These are phyloP conservation scores for Phytophthora citrophthora DNA, from an alignment of 352 stramenopile species.

Conservation along the genomic window DNA sequence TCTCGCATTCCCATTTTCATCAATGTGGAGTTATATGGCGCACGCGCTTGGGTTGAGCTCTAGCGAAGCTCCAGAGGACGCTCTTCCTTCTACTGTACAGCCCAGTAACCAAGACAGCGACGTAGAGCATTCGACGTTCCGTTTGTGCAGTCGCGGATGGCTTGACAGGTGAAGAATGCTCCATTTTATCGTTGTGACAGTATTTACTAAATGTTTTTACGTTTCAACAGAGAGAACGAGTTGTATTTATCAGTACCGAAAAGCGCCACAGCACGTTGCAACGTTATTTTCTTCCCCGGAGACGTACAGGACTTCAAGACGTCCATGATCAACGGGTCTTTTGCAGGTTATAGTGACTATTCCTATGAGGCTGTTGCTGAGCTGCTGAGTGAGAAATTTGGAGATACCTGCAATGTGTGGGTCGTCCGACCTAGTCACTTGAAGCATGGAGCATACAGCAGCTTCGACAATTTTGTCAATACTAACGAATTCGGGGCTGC, in stretches of 20 bases:
- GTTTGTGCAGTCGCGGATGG: constrained; percentile 39
- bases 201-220: constrained; percentile 2
- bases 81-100: neutral
- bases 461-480: constrained; percentile 68
- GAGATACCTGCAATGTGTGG: constrained; percentile 59
- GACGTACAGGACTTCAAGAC: constrained; percentile 66
- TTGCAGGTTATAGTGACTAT: constrained; percentile 57
- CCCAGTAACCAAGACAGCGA: constrained; percentile 29
- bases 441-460: constrained; percentile 56
- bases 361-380: constrained; percentile 57
- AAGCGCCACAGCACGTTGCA: constrained; percentile 27
- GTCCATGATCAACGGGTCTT: constrained; percentile 45
- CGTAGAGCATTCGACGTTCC: constrained; percentile 22
- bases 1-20: constrained; percentile 3
- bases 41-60: constrained; percentile 22
- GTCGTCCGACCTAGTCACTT: constrained; percentile 56
- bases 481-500: constrained; percentile 64
- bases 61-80: constrained; percentile 8
- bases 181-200: neutral
- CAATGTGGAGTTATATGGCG: constrained; percentile 46
- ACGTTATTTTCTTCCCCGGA: constrained; percentile 77
- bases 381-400: constrained; percentile 61
- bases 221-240: constrained; percentile 50
- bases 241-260: constrained; percentile 47
- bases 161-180: constrained; percentile 30